Evolutionary conservation across 169 alveolate species (phyloP).

Genomic region (Plasmodium adleri): DNA sequence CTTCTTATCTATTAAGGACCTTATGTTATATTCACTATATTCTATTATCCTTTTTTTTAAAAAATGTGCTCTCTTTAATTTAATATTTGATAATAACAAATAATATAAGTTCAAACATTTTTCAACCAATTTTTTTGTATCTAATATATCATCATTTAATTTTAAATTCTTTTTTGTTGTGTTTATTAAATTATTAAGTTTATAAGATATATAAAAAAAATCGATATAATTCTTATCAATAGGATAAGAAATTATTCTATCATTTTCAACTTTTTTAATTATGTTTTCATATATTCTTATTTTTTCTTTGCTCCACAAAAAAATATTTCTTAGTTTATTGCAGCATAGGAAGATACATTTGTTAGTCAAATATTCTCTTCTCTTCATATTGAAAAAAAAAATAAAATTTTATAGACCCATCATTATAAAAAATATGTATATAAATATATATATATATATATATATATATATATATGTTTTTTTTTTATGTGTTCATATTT

Average conservation of each 20-base stretch:
- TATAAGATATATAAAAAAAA: conserved; percentile 34
- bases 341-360: too few species aligned
- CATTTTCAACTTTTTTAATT: conserved; percentile 17
- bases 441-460: too few species aligned
- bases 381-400: too few species aligned
- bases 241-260: conserved; percentile 41
- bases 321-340: background rate
- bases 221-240: conserved; percentile 31
- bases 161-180: background rate
- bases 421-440: too few species aligned
- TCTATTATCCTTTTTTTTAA: conserved; percentile 9
- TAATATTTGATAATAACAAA: conserved; percentile 23
- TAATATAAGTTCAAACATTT: conserved; percentile 46
- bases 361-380: too few species aligned
- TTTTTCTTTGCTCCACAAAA: conserved; percentile 25
- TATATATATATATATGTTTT: too few species aligned
- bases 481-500: too few species aligned
- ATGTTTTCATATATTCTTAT: conserved; percentile 21
- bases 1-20: background rate
- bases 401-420: too few species aligned
- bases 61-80: conserved; percentile 19
- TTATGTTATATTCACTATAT: conserved; percentile 38
- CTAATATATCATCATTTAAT: background rate
- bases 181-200: conserved; percentile 23
- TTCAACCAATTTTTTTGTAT: background rate